Evolutionary conservation across 352 stramenopile genomes (phyloP), one percentile per base, ranked within the genome.

Genomic region (Globisporangium barbulae): DNA sequence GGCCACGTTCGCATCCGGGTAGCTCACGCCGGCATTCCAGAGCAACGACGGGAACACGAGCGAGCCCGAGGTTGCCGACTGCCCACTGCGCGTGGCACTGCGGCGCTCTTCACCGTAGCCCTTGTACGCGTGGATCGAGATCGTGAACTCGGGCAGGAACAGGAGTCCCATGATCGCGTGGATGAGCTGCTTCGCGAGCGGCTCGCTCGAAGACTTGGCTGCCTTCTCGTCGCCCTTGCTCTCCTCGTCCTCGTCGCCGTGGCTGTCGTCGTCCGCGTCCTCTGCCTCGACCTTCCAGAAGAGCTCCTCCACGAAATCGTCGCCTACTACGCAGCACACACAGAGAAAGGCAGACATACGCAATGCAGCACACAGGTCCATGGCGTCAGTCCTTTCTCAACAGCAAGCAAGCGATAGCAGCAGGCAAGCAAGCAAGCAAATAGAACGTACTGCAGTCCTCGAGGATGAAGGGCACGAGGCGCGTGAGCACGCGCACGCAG

Each of bases 111-210:
- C 81, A 21, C 82, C 83, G 50, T 83, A 93, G 10, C 82, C 85
- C 57, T 93, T 93, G 68, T 92, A 92, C 17, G 79, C 83, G 56
- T 90, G 80, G 70, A 90, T 91, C 1, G 84, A 94, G 44, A 96
- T 75, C 6, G 87, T 96, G 57, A 93, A 94, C 68, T 96, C 87
- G 2, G 87, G 87, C 1, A 96, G 57, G 64, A 96, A 96, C 22
- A 96, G 73, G 30, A 96, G 64, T 5, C 85, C 85, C 83, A 96
- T 93, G 61, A 91, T 94, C 21, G 85, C 85, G 54, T 94, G 83
- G 44, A 96, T 81, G 68, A 96, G 80, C 66, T 90, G 74, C 54
- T 82, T 78, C 5, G 87, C 87, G 17, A 96, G 63, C 2, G 85
- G 76, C 56, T 88, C 71, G 6, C 59, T 61, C 13, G 55, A 19